Base-by-base conservation (phyloP, 768 basidiomycete genomes). In the Mycena galopus region DNA sequence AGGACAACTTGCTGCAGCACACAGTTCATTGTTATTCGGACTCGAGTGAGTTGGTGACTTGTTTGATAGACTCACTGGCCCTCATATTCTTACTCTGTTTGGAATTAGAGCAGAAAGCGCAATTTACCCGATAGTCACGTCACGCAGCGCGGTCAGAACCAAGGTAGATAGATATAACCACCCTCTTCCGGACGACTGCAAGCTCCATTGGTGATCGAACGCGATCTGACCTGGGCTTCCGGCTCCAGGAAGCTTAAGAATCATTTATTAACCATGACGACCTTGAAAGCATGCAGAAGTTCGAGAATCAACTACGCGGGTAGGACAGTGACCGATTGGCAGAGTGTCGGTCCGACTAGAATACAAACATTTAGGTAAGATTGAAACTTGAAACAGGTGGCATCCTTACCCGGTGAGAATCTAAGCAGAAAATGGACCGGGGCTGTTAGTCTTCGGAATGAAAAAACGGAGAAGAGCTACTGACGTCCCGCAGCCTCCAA, bases 401-500 rank as follows among this genome's bases (percentile, higher is more conserved):
- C 61, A 63, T 63, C 61, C 61, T 63, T 63, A 63, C 61, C 44
- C 61, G 61, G 61, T 27, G 47, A 63, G 61, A 63, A 63, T 29
- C 61, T 63, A 63, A 63, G 42, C 61, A 44, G 44, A 63, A 63
- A 63, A 63, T 50, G 21, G 29, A 63, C 47, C 61, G 44, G 23
- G 61, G 12, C 61, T 50, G 44, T 63, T 44, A 63, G 61, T 63
- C 61, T 37, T 63, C 27, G 44, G 27, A 44, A 50, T 33, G 61
- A 63, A 29, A 17, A 63, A 47, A 50, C 61, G 61, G 61, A 63
- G 44, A 63, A 44, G 21, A 50, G 32, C 27, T 33, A 63, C 61
- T 63, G 44, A 63, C 61, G 61, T 63, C n/a, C 61, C 61, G n/a
- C 61, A 63, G 44, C 61, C 61, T 63, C 61, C 61, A 50, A 63